Evolutionary conservation across 1,284 basidiomycete genomes (phyloP).

Genomic region (Rhodotorula sp.): DNA sequence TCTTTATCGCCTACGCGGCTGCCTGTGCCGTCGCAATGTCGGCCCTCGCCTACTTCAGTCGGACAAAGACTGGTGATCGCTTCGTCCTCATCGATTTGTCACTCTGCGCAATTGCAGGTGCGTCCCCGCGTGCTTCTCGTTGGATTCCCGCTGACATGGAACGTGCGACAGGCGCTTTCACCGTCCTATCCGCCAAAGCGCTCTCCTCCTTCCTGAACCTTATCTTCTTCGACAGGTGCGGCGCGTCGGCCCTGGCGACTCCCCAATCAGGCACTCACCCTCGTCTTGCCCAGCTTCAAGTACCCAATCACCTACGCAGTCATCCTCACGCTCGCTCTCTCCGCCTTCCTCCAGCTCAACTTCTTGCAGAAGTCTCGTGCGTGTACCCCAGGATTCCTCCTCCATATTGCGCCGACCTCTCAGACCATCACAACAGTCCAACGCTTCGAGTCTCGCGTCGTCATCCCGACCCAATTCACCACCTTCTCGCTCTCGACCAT

Average conservation of each 20-base stretch:
- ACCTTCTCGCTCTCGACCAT: slow-evolving; percentile 76
- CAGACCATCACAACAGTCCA: slow-evolving; percentile 56
- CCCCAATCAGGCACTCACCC: slow-evolving; percentile 48
- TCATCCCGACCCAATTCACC: slow-evolving; percentile 93
- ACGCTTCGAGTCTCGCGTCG: slow-evolving; percentile 83
- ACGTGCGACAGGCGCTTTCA: slow-evolving; percentile 72
- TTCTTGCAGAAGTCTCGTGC: slow-evolving; percentile 69
- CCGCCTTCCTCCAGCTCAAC: slow-evolving; percentile 83
- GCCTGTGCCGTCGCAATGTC: slow-evolving; percentile 57
- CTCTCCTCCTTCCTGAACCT: slow-evolving; percentile 78
- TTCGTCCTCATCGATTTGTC: slow-evolving; percentile 85
- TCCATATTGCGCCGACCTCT: slow-evolving; percentile 25
- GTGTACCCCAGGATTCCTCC: slow-evolving; percentile 33
- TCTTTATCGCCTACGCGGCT: slow-evolving; percentile 71
- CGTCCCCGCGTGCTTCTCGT: slow-evolving; percentile 32
- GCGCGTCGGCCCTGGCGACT: slow-evolving; percentile 52
- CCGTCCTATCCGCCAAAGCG: slow-evolving; percentile 90
- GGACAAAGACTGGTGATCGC: slow-evolving; percentile 64
- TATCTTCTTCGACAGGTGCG: slow-evolving; percentile 64
- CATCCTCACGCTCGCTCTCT: slow-evolving; percentile 66
- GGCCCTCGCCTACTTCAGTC: slow-evolving; percentile 46
- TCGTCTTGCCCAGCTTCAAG: slow-evolving; percentile 27
- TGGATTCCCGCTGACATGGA: neutral
- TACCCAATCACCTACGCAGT: slow-evolving; percentile 45
- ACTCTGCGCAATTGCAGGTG: slow-evolving; percentile 80